Percentiles rank a stretch among this genome's conserved stretches.
phyloP scores from a whole-genome alignment of 2,329 filamentous ascomycete species.

The Colletotrichum endophyticum region DNA sequence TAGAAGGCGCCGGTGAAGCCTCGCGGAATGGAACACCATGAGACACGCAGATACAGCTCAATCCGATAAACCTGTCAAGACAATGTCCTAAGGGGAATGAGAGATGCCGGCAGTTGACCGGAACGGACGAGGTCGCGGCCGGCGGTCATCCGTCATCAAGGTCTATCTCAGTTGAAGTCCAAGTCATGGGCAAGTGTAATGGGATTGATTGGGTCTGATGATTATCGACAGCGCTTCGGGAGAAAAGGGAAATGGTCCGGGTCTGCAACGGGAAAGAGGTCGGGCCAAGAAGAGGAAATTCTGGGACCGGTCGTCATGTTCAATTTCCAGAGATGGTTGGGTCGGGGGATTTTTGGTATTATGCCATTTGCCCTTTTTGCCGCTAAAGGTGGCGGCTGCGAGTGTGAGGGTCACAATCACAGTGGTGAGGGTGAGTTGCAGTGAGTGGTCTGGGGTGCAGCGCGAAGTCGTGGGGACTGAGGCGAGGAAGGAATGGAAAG shows the following conservation, averaged over 20 bases:
- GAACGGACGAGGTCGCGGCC: not conserved
- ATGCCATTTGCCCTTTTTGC: not conserved
- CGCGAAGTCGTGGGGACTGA: not conserved
- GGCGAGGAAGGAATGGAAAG: not conserved
- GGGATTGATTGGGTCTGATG: not conserved
- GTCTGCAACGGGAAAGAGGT: not conserved
- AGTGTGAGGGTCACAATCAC: not conserved
- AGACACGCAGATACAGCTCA: not conserved
- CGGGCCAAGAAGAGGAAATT: not conserved
- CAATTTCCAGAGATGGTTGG: not conserved
- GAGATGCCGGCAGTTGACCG: not conserved
- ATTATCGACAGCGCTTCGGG: not conserved
- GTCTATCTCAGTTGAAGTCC: not conserved
- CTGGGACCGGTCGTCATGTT: not conserved
- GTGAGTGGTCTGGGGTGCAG: not conserved
- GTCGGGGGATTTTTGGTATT: not conserved
- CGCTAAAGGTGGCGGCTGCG: not conserved
- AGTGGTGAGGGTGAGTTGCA: not conserved
- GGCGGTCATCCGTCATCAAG: not conserved
- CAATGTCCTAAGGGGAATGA: not conserved
- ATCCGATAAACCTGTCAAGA: not conserved
- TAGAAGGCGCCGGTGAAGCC: not conserved
- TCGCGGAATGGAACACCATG: not conserved
- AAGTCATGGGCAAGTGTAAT: not conserved
- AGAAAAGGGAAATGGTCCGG: not conserved